phyloP scores from a whole-genome alignment of 495 filamentous ascomycete species.

The Neurospora sp. region DNA sequence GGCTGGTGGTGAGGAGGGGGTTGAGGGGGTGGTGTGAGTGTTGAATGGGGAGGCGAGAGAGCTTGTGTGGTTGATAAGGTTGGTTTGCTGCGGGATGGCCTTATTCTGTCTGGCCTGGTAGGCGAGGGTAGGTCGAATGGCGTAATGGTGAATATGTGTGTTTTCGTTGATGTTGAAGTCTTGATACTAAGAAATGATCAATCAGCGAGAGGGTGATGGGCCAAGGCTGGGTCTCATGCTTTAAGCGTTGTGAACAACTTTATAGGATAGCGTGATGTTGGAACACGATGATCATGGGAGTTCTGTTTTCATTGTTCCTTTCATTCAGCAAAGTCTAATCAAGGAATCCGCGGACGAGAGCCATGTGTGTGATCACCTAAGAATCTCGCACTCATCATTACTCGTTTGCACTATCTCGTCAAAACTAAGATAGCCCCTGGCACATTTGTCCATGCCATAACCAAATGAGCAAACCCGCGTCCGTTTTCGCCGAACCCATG shows the following conservation, averaged over 20 bases:
- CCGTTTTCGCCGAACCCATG: conserved; percentile 30
- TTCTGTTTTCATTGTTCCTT: neutral
- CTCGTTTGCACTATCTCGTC: conserved; percentile 20
- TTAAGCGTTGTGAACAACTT: neutral
- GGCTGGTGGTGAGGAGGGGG: neutral
- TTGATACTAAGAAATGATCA: neutral
- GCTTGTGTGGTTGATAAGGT: neutral
- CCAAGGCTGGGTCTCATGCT: neutral
- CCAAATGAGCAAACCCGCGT: conserved; percentile 24
- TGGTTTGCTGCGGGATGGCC: neutral
- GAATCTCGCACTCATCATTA: conserved; percentile 15
- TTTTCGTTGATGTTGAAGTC: neutral
- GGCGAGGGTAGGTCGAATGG: neutral
- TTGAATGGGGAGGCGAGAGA: neutral
- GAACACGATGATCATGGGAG: neutral
- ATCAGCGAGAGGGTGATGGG: neutral
- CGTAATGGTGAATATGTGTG: neutral
- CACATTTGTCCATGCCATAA: conserved; percentile 21
- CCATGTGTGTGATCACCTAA: conserved; percentile 3
- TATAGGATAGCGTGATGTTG: neutral
- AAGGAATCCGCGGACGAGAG: neutral
- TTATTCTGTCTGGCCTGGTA: neutral
- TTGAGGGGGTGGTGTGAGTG: neutral
- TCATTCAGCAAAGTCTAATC: neutral
- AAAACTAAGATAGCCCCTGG: conserved; percentile 20